phyloP scores from a whole-genome alignment of 2,329 filamentous ascomycete genomes.

The Hypoxylon sp. region DNA sequence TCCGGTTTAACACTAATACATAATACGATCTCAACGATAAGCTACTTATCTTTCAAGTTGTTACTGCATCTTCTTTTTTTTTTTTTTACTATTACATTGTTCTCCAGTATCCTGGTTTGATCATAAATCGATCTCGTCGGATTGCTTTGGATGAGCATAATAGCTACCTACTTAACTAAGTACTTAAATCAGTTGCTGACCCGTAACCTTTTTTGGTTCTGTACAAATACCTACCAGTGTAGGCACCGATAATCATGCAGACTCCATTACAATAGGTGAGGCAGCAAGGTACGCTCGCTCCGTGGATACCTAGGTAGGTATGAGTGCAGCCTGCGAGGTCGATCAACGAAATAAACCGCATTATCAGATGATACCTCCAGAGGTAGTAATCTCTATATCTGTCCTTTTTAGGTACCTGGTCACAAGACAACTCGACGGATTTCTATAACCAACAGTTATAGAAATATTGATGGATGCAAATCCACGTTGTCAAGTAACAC shows the following conservation, averaged over 20 bases:
- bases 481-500: slow-evolving; percentile 2
- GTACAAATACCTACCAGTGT: slow-evolving; percentile 1
- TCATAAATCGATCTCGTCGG: no score
- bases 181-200: background rate
- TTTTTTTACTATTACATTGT: no score
- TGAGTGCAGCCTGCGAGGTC: slow-evolving; percentile 27
- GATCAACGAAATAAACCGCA: slow-evolving; percentile 18
- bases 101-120: no score
- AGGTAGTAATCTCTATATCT: slow-evolving; percentile 6
- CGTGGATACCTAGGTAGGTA: slow-evolving; percentile 13
- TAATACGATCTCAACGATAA: no score
- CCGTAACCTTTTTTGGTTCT: slow-evolving; percentile 14
- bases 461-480: background rate
- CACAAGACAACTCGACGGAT: background rate
- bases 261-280: slow-evolving; percentile 3
- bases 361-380: slow-evolving; percentile 14
- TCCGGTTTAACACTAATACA: no score
- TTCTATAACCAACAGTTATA: background rate
- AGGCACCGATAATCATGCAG: slow-evolving; percentile 19
- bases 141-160: background rate
- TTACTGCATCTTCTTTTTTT: no score
- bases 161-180: no score
- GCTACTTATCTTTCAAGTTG: no score
- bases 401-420: slow-evolving; percentile 3
- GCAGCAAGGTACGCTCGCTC: no score